Percentiles rank a stretch among this genome's conserved stretches.
Evolutionary conservation across 2,329 filamentous ascomycete genomes (phyloP).

Genomic region (Elsinoe australis): DNA sequence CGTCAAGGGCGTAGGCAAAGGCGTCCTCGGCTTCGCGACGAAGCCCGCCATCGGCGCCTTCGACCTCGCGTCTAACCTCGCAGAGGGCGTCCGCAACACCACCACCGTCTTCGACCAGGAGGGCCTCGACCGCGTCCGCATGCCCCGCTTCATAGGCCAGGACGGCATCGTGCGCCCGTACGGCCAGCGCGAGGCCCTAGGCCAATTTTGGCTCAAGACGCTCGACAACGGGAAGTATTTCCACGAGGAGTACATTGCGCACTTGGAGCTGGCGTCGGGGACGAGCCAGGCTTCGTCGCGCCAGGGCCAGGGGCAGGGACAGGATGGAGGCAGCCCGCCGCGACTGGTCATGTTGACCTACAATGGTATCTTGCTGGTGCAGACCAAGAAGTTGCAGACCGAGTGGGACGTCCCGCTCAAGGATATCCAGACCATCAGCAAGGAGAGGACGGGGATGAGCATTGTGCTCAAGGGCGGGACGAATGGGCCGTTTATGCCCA

Average conservation of each 20-base stretch:
- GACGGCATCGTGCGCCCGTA: conserved; percentile 94
- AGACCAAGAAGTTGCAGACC: conserved; percentile 72
- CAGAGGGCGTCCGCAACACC: conserved; percentile 95
- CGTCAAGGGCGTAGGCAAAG: conserved; percentile 96
- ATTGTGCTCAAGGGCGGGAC: conserved; percentile 80
- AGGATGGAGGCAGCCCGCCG: conserved; percentile 22
- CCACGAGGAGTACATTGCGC: conserved; percentile 93
- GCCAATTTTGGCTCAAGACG: conserved; percentile 98
- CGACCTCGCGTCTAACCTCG: conserved; percentile 92
- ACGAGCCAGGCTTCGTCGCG: conserved; percentile 63
- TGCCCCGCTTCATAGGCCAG: conserved; percentile 81
- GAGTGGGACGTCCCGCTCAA: conserved; percentile 97
- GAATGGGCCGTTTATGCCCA: conserved; percentile 90
- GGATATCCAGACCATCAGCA: conserved; percentile 92
- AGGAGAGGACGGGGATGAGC: conserved; percentile 90
- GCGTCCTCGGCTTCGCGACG: conserved; percentile 84
- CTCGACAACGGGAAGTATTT: conserved; percentile 97
- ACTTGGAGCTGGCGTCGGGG: conserved; percentile 62
- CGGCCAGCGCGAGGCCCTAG: conserved; percentile 86
- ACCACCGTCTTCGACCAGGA: conserved; percentile 96
- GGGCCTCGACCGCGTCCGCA: conserved; percentile 87
- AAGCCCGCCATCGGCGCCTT: conserved; percentile 96
- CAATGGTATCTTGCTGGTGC: conserved; percentile 76
- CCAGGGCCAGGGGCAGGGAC: conserved; percentile 18
- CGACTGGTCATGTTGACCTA: conserved; percentile 63